Evolutionary conservation across 305 asterid species (phyloP).

Genomic region (Rubia balearica): DNA sequence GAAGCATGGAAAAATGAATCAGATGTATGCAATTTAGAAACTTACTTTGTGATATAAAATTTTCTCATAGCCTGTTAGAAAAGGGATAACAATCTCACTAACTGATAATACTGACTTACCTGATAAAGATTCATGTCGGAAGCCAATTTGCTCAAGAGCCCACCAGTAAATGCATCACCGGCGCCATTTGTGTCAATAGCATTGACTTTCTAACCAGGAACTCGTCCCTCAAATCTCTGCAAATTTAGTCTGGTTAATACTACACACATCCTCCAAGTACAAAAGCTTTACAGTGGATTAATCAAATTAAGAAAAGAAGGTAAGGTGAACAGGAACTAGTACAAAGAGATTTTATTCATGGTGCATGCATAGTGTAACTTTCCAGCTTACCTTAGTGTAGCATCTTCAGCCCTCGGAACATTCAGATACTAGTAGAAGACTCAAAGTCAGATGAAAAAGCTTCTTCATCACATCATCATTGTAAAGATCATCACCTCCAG

Average conservation of each 20-base stretch:
- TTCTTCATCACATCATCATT: constrained; percentile 59
- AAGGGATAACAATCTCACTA: not conserved
- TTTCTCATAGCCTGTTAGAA: not conserved
- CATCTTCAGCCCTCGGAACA: constrained; percentile 83
- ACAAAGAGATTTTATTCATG: not conserved
- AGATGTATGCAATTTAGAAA: too few species aligned
- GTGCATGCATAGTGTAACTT: not conserved
- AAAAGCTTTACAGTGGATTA: not conserved
- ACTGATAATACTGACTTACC: constrained; percentile 30
- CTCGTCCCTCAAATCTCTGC: too few species aligned
- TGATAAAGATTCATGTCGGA: constrained; percentile 41
- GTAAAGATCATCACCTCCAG: constrained; percentile 59
- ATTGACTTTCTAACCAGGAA: too few species aligned
- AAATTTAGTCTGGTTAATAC: constrained; percentile 3
- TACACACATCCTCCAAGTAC: not conserved
- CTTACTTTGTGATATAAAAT: too few species aligned
- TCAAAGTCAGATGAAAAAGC: constrained; percentile 77
- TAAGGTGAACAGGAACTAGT: not conserved
- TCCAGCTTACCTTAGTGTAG: constrained; percentile 62
- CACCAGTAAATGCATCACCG: constrained; percentile 95
- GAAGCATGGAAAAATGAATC: too few species aligned
- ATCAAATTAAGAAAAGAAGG: too few species aligned
- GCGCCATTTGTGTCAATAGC: constrained; percentile 57
- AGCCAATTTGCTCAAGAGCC: constrained; percentile 53
- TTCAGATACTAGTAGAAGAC: constrained; percentile 70